phyloP scores from a whole-genome alignment of 2,329 filamentous ascomycete genomes.

The Fusarium duplospermum region DNA sequence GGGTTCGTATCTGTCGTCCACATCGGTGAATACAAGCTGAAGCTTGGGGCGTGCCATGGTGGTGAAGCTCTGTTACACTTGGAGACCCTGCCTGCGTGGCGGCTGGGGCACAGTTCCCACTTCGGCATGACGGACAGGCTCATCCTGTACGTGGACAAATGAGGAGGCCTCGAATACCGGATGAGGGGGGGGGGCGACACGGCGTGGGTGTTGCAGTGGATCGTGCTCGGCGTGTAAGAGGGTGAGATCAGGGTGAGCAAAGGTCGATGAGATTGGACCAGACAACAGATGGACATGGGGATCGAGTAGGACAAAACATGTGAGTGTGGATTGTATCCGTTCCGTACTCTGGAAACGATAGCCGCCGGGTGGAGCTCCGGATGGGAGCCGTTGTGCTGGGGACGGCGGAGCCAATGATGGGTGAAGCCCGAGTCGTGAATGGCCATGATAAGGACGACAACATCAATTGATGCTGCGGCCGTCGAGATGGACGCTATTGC shows the following conservation, averaged over 20 bases:
- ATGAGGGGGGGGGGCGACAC: conserved; percentile 25
- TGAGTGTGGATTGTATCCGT: conserved; percentile 16
- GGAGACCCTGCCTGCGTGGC: conserved; percentile 22
- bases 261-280: not conserved
- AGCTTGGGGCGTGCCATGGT: conserved; percentile 26
- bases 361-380: conserved; percentile 27
- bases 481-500: conserved; percentile 9
- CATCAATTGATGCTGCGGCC: conserved; percentile 15
- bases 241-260: conserved; percentile 9
- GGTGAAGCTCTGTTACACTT: conserved; percentile 21
- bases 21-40: conserved; percentile 41
- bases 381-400: conserved; percentile 15
- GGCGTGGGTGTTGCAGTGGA: conserved; percentile 13
- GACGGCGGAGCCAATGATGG: conserved; percentile 28
- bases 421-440: conserved; percentile 4
- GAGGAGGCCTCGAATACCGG: conserved; percentile 8
- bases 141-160: conserved; percentile 41
- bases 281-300: not conserved
- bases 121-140: conserved; percentile 19
- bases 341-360: conserved; percentile 10
- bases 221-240: conserved; percentile 28
- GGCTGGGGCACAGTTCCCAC: conserved; percentile 22
- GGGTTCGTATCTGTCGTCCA: conserved; percentile 30
- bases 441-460: conserved; percentile 15
- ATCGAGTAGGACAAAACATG: conserved; percentile 22